These are phyloP conservation scores for Phytophthora capsici DNA, from an alignment of 352 stramenopile species.

Conservation along the genomic window DNA sequence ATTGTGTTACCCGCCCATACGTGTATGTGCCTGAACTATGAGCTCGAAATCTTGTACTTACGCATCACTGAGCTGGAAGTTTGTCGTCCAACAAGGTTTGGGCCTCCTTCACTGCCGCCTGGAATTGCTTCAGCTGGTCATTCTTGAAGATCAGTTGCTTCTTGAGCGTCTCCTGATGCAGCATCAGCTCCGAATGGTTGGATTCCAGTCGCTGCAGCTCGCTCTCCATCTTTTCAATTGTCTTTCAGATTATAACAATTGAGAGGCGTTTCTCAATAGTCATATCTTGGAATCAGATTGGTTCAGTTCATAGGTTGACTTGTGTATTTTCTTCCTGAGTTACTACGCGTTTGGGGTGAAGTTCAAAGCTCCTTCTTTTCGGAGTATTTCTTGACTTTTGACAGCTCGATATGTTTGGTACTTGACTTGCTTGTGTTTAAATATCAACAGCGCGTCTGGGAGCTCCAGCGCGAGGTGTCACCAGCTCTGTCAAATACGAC, in stretches of 20 bases:
- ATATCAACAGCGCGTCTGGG: constrained; percentile 33
- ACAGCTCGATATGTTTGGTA: constrained; percentile 18
- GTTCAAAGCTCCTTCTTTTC: constrained; percentile 24
- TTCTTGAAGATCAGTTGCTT: constrained; percentile 50
- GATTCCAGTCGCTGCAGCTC: constrained; percentile 63
- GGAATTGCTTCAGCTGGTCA: constrained; percentile 53
- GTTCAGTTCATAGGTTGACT: too few species aligned
- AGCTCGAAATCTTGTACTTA: too few species aligned
- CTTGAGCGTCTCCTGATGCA: constrained; percentile 63
- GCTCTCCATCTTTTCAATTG: constrained; percentile 9
- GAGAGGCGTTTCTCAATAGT: background rate
- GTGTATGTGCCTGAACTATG: too few species aligned
- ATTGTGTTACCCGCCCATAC: too few species aligned
- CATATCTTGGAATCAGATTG: background rate
- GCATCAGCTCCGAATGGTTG: constrained; percentile 65
- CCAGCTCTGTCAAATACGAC: constrained; percentile 56
- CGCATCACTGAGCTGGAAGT: constrained; percentile 5
- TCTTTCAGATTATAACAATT: background rate
- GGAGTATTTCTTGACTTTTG: constrained; percentile 8
- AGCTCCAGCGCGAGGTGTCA: constrained; percentile 40
- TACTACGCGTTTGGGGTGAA: constrained; percentile 24
- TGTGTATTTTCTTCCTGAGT: constrained; percentile 27
- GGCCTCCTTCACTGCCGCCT: constrained; percentile 45
- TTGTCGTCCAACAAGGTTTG: constrained; percentile 12
- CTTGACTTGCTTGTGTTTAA: constrained; percentile 22